Evolutionary conservation across 352 stramenopile species (phyloP), one percentile per base, ranked within the genome.

Genomic region (Pythium biforme): DNA sequence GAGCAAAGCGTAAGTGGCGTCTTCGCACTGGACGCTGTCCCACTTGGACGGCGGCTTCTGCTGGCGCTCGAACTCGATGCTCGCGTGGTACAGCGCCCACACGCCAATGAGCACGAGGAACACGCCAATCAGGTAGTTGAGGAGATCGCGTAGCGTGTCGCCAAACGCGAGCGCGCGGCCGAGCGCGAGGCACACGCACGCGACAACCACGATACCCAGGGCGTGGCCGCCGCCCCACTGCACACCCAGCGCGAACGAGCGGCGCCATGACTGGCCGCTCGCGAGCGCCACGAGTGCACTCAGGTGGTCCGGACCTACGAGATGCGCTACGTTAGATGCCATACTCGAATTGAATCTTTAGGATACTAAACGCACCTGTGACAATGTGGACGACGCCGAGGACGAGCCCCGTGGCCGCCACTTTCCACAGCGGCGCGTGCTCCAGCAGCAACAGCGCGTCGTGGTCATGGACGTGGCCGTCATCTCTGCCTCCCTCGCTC

Each of bases 161-260:
- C 57, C 68, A 12, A 84, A 60, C 54, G 68, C 66, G 45, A 82
- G 51, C 19, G 64, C 63, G 47, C 74, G 79, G 47, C 69, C 89
- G 14, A 74, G 62, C 0, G 71, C 80, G 68, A 81, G 88, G 59
- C 70, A 87, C 37, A 70, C 73, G 25, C 68, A 60, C 22, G 70
- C 92, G 54, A 90, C 67, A 19, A 73, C 25, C 15, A 97, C 41
- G 53, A 98, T 86, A n/a, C 92, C 92, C 0, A 92, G 67, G 15
- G 81, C 88, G 62, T 97, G 91, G 23, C 92, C 91, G 25, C 87
- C 72, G 11, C 92, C 92, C 92, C 90, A 98, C 62, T 92, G 83
- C 20, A 86, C 66, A 20, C 90, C 90, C 0, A 97, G 79, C 1
- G 64, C 68, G 68, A 97, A 94, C 22, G 88, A 78, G 15, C 65